Percentiles rank a stretch among this genome's conserved stretches.
Conservation (phyloP, 148 eudicot genomes). For the Diospyros kaki region DNA sequence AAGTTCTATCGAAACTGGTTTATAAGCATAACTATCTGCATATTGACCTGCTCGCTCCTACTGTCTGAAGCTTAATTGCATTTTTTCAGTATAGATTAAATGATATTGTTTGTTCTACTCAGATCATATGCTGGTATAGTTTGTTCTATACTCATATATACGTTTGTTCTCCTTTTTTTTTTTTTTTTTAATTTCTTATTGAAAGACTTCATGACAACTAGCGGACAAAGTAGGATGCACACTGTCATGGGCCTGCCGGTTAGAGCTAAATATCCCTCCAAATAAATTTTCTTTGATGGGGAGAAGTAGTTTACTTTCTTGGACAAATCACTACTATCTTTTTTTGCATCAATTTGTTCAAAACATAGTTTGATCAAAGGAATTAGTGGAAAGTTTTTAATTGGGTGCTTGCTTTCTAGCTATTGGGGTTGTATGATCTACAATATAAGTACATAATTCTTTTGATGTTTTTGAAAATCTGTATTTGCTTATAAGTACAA, state of each 20-base stretch:
- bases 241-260: neutral
- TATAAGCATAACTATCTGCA: neutral
- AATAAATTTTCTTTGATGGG: neutral
- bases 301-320: neutral
- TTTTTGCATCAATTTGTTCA: neutral
- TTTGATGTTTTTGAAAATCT: neutral
- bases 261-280: neutral
- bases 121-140: neutral
- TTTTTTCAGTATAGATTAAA: neutral
- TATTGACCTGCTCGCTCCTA: neutral
- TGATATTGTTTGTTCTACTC: slow-evolving; percentile 2
- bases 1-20: slow-evolving; percentile 71
- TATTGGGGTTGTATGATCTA: neutral
- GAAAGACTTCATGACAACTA: neutral
- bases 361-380: neutral
- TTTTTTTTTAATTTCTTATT: neutral
- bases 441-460: neutral
- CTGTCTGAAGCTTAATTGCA: neutral
- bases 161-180: neutral
- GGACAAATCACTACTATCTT: neutral
- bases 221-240: neutral
- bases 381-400: neutral
- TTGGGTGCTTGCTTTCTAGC: neutral
- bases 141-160: neutral
- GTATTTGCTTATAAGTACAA: neutral